Evolutionary conservation across 129 eudicot species (phyloP).

Genomic region (Flaveria brownii): DNA sequence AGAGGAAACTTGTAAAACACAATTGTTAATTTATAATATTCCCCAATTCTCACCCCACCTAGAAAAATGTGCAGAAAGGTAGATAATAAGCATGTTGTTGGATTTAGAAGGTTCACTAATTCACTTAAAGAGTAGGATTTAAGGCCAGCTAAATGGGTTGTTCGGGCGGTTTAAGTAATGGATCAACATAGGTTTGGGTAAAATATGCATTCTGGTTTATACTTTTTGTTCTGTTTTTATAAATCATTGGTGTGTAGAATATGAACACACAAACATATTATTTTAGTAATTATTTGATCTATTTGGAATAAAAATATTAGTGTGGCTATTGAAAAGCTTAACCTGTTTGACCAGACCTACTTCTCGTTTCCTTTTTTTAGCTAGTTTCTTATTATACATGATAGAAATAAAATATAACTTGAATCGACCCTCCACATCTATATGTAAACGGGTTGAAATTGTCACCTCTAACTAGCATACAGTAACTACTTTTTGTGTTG

Average conservation of each 20-base stretch:
- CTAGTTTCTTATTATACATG: no score
- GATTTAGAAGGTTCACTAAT: not conserved
- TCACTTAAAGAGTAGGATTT: slow-evolving; percentile 1
- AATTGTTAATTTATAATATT: not conserved
- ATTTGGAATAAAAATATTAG: not conserved
- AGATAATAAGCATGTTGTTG: not conserved
- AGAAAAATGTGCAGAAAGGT: slow-evolving; percentile 2
- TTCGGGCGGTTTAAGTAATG: not conserved
- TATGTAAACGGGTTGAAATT: not conserved
- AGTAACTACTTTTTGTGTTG: not conserved
- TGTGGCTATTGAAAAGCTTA: not conserved
- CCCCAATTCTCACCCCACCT: not conserved
- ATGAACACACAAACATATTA: not conserved
- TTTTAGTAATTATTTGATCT: not conserved
- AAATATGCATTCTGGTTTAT: not conserved
- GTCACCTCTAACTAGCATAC: not conserved
- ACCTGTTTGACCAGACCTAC: not conserved
- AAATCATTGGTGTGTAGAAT: not conserved
- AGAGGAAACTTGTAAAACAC: not conserved
- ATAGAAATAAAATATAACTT: not conserved
- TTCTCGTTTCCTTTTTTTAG: no score
- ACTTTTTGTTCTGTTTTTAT: not conserved
- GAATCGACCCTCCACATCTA: not conserved
- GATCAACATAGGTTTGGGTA: not conserved
- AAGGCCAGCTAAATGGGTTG: not conserved